Evolutionary conservation across 2,329 filamentous ascomycete genomes (phyloP).

Genomic region (Colletotrichum lini): DNA sequence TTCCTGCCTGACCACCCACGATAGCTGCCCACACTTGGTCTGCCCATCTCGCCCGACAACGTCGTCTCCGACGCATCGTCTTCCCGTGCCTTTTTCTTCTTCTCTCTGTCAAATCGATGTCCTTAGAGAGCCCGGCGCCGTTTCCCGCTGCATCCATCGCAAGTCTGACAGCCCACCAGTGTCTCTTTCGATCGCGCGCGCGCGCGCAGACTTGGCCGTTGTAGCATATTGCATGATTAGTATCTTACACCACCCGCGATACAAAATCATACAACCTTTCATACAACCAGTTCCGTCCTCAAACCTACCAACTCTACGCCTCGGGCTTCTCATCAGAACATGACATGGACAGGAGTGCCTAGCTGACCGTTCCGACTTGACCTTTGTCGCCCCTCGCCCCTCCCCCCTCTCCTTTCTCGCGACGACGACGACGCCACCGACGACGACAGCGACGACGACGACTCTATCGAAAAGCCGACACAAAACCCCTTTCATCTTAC

Average conservation of each 20-base stretch:
- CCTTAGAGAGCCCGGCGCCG: background rate
- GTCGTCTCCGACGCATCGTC: constrained; percentile 12
- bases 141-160: background rate
- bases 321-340: constrained; percentile 12
- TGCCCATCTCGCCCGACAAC: constrained; percentile 27
- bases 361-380: constrained; percentile 22
- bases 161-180: background rate
- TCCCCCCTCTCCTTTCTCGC: background rate
- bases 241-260: constrained; percentile 3
- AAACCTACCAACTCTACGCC: constrained; percentile 3
- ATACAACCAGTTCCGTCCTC: background rate
- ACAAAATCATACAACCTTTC: constrained; percentile 2
- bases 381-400: constrained; percentile 5
- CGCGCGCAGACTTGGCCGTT: constrained; percentile 11
- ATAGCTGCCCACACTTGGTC: constrained; percentile 29
- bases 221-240: constrained; percentile 14
- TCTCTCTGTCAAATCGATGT: background rate
- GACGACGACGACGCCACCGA: constrained; percentile 6
- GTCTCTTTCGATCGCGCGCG: constrained; percentile 6
- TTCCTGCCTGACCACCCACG: constrained; percentile 7
- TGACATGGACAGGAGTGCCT: constrained; percentile 35
- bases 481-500: constrained; percentile 36
- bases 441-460: constrained; percentile 4
- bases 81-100: background rate
- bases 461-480: constrained; percentile 1